Evolutionary conservation across 257 asterid genomes (phyloP).

Genomic region (Eustoma russellianum): DNA sequence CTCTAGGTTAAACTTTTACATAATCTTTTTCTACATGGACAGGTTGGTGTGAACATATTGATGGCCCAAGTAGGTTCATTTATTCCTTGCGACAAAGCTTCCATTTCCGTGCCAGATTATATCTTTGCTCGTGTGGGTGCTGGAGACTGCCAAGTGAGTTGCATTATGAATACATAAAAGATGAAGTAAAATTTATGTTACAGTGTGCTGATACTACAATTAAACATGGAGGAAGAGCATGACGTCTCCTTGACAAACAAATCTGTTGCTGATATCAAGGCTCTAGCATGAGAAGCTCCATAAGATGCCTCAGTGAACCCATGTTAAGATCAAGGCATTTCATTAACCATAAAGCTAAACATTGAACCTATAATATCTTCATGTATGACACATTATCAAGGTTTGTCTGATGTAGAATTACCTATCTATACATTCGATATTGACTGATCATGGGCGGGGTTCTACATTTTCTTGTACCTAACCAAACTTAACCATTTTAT

Average conservation of each 20-base stretch:
- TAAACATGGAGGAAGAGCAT: background rate
- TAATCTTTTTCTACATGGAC: conserved; percentile 16
- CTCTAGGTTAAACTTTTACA: conserved; percentile 1
- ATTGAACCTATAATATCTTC: too few relatives aligned
- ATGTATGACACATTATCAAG: too few relatives aligned
- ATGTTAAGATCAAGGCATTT: too few relatives aligned
- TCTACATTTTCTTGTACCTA: too few relatives aligned
- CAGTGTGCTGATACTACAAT: background rate
- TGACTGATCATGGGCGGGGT: too few relatives aligned
- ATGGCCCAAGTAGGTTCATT: conserved; percentile 97
- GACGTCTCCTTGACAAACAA: background rate
- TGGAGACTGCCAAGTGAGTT: conserved; percentile 95
- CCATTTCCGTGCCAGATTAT: conserved; percentile 88
- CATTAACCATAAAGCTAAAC: too few relatives aligned
- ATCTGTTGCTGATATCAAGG: background rate
- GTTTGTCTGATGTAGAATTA: too few relatives aligned
- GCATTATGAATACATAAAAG: conserved; percentile 5
- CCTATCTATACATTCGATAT: too few relatives aligned
- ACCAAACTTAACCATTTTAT: too few relatives aligned
- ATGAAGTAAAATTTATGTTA: background rate
- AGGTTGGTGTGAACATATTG: conserved; percentile 89
- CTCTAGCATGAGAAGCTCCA: background rate
- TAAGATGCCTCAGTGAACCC: too few relatives aligned
- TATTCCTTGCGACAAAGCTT: conserved; percentile 83
- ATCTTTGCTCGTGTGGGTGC: conserved; percentile 99